Evolutionary conservation across 2,329 filamentous ascomycete species (phyloP), one percentile per base, ranked within the genome.

Genomic region (Trichoderma atrobrunneum): DNA sequence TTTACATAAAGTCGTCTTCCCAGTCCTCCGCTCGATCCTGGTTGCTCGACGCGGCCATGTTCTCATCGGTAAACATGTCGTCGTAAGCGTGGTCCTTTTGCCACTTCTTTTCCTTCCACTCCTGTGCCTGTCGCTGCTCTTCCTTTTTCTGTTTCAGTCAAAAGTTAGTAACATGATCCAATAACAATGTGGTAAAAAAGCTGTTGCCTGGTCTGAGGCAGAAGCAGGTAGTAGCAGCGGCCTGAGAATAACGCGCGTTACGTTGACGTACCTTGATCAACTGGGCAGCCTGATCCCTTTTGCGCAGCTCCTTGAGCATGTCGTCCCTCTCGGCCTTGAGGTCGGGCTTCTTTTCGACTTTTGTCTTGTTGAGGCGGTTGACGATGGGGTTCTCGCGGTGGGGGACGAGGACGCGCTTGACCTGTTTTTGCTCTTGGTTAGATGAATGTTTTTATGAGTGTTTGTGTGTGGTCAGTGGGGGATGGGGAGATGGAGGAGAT

Each of bases 11-110:
- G 79, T 99, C 95, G 72, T 98, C 95, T 78, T 93, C 88, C 84
- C 93, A 95, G 80, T 93, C 86, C 73, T 90, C 88, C 74, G 88
- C 87, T 16, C 94, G 89, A 78, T 97, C 90, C 82, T 98, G 93
- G 82, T 99, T 99, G 84, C 91, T 97, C 70, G 90, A 90, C 26
- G 82, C 84, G 57, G 90, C 90, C 84, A 97, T 87, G 77, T 92
- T 92, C 72, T 97, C 93, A 69, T 97, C 94, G 5, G 88, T 90
- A 81, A 97, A 94, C 69, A 98, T 82, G 61, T 97, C 94, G 79
- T 98, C 96, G 81, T 99, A 99, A 2, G 95, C 95, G 83, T 99
- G 95, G n/a, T 97, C 94, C 83, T 96, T 96, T 82, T 97, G 93
- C 87, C 91, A 97, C 81, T 97, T 97, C 83, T 95, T 89, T 82